These are phyloP conservation scores for Neurospora discreta DNA, from an alignment of 495 filamentous ascomycete genomes.

Conservation along the genomic window DNA sequence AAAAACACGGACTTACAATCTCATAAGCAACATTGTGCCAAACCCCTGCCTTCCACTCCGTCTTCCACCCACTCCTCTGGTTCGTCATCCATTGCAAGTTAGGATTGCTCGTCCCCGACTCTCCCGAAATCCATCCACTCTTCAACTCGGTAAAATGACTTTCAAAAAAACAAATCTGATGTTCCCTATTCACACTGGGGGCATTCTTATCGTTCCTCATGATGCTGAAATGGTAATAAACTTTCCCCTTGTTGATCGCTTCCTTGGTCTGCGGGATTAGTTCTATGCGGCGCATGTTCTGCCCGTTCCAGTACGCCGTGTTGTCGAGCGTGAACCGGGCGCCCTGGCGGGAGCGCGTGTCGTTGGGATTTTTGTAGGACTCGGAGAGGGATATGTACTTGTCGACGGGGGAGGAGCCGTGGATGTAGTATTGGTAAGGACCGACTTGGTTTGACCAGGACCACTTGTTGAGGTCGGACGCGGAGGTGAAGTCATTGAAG, in stretches of 20 bases:
- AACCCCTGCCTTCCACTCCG: slow-evolving; percentile 39
- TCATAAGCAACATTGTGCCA: slow-evolving; percentile 68
- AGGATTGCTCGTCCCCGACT: slow-evolving; percentile 39
- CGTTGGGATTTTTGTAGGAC: slow-evolving; percentile 53
- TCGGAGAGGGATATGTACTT: slow-evolving; percentile 44
- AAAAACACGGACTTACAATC: slow-evolving; percentile 25
- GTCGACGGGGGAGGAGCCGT: slow-evolving; percentile 41
- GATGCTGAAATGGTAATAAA: slow-evolving; percentile 59
- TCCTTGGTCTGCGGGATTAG: slow-evolving; percentile 57
- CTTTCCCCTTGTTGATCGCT: slow-evolving; percentile 47
- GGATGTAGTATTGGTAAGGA: slow-evolving; percentile 66
- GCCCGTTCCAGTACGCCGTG: slow-evolving; percentile 47
- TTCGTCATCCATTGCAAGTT: slow-evolving; percentile 37
- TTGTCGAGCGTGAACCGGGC: slow-evolving; percentile 56
- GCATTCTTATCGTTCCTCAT: slow-evolving; percentile 45
- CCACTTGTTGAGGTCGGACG: slow-evolving; percentile 45
- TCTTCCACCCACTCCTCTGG: slow-evolving; percentile 31
- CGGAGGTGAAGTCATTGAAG: slow-evolving; percentile 44
- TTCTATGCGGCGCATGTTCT: slow-evolving; percentile 42
- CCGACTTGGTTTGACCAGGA: slow-evolving; percentile 55
- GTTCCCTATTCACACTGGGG: slow-evolving; percentile 48
- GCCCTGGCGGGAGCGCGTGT: slow-evolving; percentile 46
- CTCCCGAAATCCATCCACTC: slow-evolving; percentile 52
- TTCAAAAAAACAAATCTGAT: slow-evolving; percentile 65
- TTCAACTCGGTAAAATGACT: slow-evolving; percentile 65